Conservation (phyloP, 192 early-diverging fungal genomes). For the Podila minutissima region DNA sequence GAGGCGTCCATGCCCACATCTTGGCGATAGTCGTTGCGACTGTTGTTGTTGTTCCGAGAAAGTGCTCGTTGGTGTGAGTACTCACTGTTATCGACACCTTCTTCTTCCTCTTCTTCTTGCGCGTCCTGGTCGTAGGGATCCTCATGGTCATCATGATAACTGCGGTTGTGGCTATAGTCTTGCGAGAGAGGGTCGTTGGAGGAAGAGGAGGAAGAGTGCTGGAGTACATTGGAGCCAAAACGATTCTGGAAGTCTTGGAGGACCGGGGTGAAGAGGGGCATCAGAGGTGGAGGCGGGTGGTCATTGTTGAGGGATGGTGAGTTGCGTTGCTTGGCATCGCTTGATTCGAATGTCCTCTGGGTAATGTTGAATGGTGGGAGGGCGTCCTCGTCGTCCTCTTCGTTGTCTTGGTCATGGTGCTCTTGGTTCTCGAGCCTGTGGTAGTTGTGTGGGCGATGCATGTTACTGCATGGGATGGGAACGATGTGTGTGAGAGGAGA, state of each 20-base stretch:
- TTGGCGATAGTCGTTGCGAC: no score
- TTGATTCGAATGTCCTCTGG: not conserved
- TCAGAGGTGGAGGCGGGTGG: slow-evolving; percentile 28
- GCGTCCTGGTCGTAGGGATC: slow-evolving; percentile 1
- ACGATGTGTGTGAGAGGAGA: not conserved
- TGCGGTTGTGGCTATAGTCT: not conserved
- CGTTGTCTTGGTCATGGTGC: not conserved
- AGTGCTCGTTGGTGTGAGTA: not conserved
- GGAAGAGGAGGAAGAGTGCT: not conserved
- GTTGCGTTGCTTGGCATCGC: not conserved
- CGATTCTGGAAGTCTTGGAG: slow-evolving; percentile 43
- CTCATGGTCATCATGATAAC: not conserved
- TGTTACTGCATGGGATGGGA: not conserved
- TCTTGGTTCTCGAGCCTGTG: not conserved
- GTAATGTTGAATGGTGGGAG: slow-evolving; percentile 1
- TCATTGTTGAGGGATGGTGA: not conserved
- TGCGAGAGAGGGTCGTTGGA: not conserved
- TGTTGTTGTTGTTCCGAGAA: not conserved
- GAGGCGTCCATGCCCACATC: not conserved
- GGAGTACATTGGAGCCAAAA: slow-evolving; percentile 28
- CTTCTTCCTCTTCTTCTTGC: not conserved
- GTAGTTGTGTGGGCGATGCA: slow-evolving; percentile 1
- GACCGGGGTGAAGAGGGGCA: slow-evolving; percentile 49
- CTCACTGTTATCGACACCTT: not conserved
- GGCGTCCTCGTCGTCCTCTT: not conserved